Evolutionary conservation across 2,329 filamentous ascomycete genomes (phyloP), one percentile per base, ranked within the genome.

Genomic region (Fusarium miscanthi): DNA sequence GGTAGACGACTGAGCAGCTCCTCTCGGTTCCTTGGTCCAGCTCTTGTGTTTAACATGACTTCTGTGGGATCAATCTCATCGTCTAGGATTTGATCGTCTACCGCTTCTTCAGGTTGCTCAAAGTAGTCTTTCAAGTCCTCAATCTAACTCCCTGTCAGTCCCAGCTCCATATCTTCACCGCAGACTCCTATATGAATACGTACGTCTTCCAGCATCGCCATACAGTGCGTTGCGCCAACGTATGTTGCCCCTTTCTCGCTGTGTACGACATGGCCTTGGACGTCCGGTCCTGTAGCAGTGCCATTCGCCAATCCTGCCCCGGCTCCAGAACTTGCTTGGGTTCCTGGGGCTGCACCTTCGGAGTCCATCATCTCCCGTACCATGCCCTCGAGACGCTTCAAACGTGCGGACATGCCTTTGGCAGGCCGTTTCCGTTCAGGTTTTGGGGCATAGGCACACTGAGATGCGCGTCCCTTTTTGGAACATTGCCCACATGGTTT

Each of bases 151-250:
- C 21, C 6, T 17, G 59, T 78, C 25, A 77, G 58, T 35, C 38
- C n/a, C 6, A 8, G 12, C 14, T 4, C 30, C 30, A 5, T 14
- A 12, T 37, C 2, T 1, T 7, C 45, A 14, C 35, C 17, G 3
- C 8, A 35, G 12, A 13, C 16, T 16, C 7, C n/a, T 31, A 9
- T 9, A 16, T 40, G 45, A 35, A 25, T 37, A 80, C 85, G 83
- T 73, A 89, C 88, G 81, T 90, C 87, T 74, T 90, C 86, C 16
- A 90, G 79, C 78, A 90, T 89, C 5, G 88, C 88, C 81, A 89
- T 86, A 71, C 87, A 89, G 66, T 90, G 88, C 48, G 88, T 90
- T 8, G 87, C 87, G 3, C 88, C 88, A 8, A 90, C 84, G 70
- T 89, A 90, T 8, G 84, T 87, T 45, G 83, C 84, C 14, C 81